Percentiles rank a stretch among this genome's conserved stretches.
phyloP scores from a whole-genome alignment of 371 early-diverging fungal genomes.

The Syncephalis plumigaleata region DNA sequence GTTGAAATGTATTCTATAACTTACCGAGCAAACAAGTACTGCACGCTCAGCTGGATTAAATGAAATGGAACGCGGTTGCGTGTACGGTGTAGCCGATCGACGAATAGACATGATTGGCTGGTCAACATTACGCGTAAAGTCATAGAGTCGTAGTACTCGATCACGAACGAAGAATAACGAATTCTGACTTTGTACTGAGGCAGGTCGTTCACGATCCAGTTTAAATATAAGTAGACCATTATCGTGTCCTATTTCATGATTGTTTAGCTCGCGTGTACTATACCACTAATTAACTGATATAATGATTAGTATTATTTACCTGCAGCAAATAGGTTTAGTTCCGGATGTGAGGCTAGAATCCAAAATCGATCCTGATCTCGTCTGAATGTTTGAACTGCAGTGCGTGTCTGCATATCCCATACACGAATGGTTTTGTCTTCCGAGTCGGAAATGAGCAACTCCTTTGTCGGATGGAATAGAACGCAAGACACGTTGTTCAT shows the following conservation, averaged over 20 bases:
- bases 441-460: conserved; percentile 79
- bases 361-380: conserved; percentile 96
- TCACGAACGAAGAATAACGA: conserved; percentile 72
- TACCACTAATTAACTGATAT: too few relatives aligned
- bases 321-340: conserved; percentile 88
- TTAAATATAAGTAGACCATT: conserved; percentile 94
- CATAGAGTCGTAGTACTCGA: conserved; percentile 61
- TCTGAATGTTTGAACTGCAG: conserved; percentile 79
- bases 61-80: conserved; percentile 61
- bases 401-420: conserved; percentile 92
- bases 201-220: conserved; percentile 88
- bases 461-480: conserved; percentile 85
- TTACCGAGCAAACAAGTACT: conserved; percentile 57
- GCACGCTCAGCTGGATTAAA: conserved; percentile 89
- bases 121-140: conserved; percentile 58
- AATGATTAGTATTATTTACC: conserved; percentile 22
- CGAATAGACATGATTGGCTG: conserved; percentile 59
- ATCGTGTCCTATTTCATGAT: conserved; percentile 64
- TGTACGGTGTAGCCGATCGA: conserved; percentile 36
- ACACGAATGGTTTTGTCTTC: conserved; percentile 97
- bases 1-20: too few relatives aligned
- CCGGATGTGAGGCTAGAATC: conserved; percentile 89
- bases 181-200: conserved; percentile 52
- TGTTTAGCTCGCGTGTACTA: neutral
- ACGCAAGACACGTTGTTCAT: conserved; percentile 93